Evolutionary conservation across 805 yeast species (phyloP).

Genomic region (Candida verbasci): DNA sequence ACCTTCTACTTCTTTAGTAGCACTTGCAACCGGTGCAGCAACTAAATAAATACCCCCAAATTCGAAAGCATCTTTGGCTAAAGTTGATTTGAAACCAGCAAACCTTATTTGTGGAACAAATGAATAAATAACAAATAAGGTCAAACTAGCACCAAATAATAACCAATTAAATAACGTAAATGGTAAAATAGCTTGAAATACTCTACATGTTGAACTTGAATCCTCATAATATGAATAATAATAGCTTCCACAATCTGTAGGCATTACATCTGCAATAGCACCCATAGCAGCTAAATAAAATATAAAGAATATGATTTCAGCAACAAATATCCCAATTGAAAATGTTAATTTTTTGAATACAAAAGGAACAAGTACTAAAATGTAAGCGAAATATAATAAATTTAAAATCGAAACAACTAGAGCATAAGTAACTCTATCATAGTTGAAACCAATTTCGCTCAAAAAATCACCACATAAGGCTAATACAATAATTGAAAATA

Average conservation of each 20-base stretch:
- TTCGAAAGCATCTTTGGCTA: neutral
- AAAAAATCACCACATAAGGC: slow-evolving; percentile 6
- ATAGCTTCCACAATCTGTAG: neutral
- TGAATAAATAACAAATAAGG: slow-evolving; percentile 6
- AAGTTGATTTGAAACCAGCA: slow-evolving; percentile 2
- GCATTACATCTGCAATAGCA: slow-evolving; percentile 7
- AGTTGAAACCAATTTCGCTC: neutral
- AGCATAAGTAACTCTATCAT: slow-evolving; percentile 3
- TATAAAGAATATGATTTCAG: slow-evolving; percentile 6
- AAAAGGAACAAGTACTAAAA: slow-evolving; percentile 1
- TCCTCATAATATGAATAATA: neutral
- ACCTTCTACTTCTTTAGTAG: neutral
- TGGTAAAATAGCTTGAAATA: slow-evolving; percentile 5
- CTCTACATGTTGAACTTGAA: slow-evolving; percentile 1
- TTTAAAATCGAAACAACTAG: slow-evolving; percentile 6
- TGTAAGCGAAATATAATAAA: slow-evolving; percentile 6
- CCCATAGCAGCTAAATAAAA: slow-evolving; percentile 10
- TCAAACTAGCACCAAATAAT: slow-evolving; percentile 7
- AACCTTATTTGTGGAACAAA: slow-evolving; percentile 6
- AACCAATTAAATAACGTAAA: slow-evolving; percentile 11
- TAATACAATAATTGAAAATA: slow-evolving; percentile 6
- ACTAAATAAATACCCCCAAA: slow-evolving; percentile 6
- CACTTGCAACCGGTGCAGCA: neutral
- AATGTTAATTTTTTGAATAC: neutral
- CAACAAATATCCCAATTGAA: slow-evolving; percentile 4